phyloP scores from a whole-genome alignment of 768 basidiomycete genomes.

The Phylloporus sp. region DNA sequence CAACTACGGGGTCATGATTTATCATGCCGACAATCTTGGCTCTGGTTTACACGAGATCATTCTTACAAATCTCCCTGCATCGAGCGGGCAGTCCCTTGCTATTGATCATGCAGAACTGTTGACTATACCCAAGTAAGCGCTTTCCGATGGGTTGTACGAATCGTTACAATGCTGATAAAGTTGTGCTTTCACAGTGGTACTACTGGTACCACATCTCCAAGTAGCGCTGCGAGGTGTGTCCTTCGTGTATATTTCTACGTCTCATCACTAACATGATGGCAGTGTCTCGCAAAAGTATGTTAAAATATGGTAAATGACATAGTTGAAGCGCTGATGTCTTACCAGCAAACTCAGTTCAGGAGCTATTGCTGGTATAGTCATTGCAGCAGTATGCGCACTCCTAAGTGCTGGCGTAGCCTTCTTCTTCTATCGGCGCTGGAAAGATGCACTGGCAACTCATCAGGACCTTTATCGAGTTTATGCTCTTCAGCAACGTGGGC shows the following conservation, averaged over 20 bases:
- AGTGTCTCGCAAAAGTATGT: slow-evolving; percentile 13
- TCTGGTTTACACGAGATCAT: slow-evolving; percentile 35
- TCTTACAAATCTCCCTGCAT: slow-evolving; percentile 30
- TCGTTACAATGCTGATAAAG: background rate
- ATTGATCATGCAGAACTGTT: slow-evolving; percentile 34
- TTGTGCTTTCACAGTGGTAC: background rate
- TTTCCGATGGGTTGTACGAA: background rate
- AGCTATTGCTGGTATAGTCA: slow-evolving; percentile 20
- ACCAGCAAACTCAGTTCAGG: slow-evolving; percentile 19
- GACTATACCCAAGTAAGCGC: slow-evolving; percentile 19
- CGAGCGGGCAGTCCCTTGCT: slow-evolving; percentile 18
- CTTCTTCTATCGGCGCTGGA: slow-evolving; percentile 31
- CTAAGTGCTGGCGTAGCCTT: slow-evolving; percentile 11
- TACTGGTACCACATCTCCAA: background rate
- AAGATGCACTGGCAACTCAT: slow-evolving; percentile 15
- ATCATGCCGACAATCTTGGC: slow-evolving; percentile 37
- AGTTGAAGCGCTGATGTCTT: slow-evolving; percentile 1
- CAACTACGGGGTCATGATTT: slow-evolving; percentile 32
- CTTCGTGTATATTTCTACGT: background rate
- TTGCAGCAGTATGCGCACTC: slow-evolving; percentile 14
- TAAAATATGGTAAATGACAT: background rate
- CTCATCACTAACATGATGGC: background rate
- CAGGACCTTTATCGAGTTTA: slow-evolving; percentile 9
- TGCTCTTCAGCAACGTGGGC: slow-evolving; percentile 9
- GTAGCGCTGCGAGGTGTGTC: background rate